Evolutionary conservation across 2,329 filamentous ascomycete species (phyloP).

Genomic region (Rutstroemia sp.): DNA sequence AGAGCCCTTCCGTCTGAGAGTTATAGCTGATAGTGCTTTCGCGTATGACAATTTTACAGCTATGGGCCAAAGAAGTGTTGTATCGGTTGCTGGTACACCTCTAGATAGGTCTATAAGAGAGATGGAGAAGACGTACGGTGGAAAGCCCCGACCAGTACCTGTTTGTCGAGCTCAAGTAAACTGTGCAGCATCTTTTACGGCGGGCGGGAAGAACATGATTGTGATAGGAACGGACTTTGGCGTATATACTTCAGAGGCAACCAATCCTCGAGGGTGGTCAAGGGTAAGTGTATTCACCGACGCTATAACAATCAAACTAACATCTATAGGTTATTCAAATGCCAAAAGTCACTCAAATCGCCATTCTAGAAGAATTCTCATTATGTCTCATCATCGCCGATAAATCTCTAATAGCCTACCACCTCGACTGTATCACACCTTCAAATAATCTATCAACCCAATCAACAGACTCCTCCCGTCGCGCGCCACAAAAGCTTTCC

Average conservation of each 20-base stretch:
- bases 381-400: constrained; percentile 88
- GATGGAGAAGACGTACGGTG: constrained; percentile 71
- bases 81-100: constrained; percentile 83
- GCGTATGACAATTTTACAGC: constrained; percentile 61
- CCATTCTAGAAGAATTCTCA: constrained; percentile 92
- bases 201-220: constrained; percentile 77
- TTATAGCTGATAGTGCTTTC: constrained; percentile 90
- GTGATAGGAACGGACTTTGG: constrained; percentile 94
- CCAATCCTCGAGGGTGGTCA: constrained; percentile 84
- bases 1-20: constrained; percentile 85
- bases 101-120: constrained; percentile 86
- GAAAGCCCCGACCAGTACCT: constrained; percentile 61
- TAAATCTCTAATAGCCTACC: constrained; percentile 85
- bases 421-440: constrained; percentile 74
- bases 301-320: neutral
- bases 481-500: constrained; percentile 85
- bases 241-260: constrained; percentile 81
- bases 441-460: constrained; percentile 52
- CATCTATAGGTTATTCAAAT: constrained; percentile 60
- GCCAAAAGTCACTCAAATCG: constrained; percentile 77
- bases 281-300: constrained; percentile 52
- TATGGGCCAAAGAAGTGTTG: constrained; percentile 52
- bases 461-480: constrained; percentile 61
- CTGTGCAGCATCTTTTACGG: constrained; percentile 84
- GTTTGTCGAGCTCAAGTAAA: constrained; percentile 85